A percentile compares a stretch with the other conserved stretches of the same genome.
These are phyloP conservation scores for Cutaneotrichosporon mucoides DNA, from an alignment of 1,284 basidiomycete species.

Conservation along the genomic window DNA sequence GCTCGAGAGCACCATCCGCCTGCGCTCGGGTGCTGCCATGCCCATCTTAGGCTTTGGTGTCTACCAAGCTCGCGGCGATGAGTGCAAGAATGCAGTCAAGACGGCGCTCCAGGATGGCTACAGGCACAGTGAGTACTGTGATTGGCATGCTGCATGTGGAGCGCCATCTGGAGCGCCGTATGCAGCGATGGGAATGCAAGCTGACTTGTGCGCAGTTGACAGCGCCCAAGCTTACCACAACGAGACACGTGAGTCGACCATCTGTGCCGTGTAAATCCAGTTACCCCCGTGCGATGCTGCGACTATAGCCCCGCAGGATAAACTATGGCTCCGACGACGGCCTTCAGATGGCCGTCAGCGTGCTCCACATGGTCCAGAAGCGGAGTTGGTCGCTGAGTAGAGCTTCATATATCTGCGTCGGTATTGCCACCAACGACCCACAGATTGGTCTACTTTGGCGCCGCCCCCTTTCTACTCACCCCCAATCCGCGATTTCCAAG, in stretches of 20 bases:
- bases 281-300: too few relatives aligned
- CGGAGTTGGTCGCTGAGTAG: neutral
- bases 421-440: neutral
- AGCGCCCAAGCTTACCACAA: constrained; percentile 67
- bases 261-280: too few relatives aligned
- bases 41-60: constrained; percentile 79
- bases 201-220: constrained; percentile 29
- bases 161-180: too few relatives aligned
- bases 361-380: neutral
- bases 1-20: constrained; percentile 33
- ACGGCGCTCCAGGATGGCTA: constrained; percentile 72
- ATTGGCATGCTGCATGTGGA: too few relatives aligned
- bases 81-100: constrained; percentile 58
- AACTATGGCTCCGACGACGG: too few relatives aligned
- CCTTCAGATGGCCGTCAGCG: neutral
- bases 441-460: too few relatives aligned
- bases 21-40: constrained; percentile 51
- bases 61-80: constrained; percentile 62
- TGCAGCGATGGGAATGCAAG: neutral
- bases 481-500: neutral
- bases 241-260: constrained; percentile 64
- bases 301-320: neutral
- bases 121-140: constrained; percentile 52
- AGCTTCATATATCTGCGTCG: too few relatives aligned
- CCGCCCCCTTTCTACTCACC: too few relatives aligned